Evolutionary conservation across 495 filamentous ascomycete genomes (phyloP), one percentile per base, ranked within the genome.

Genomic region (Xylaria palmicola): DNA sequence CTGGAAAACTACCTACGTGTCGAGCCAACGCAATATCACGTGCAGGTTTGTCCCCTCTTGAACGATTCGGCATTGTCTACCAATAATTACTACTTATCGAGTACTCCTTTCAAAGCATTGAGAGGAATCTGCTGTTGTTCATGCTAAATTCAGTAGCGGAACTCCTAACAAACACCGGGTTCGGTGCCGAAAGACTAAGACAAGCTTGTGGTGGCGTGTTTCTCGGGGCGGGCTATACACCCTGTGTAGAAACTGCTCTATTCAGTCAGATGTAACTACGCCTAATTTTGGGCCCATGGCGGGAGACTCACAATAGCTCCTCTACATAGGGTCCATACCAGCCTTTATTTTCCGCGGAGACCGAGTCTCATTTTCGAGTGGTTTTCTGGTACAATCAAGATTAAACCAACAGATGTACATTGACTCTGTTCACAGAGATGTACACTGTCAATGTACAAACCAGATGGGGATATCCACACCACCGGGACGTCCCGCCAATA

Each of bases 401-500:
- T 30, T 24, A 32, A 29, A 22, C 47, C 27, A 34, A 34, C 44
- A 6, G 26, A 7, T 51, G 17, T 44, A 30, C 15, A 6, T 36
- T 34, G 27, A 15, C 36, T 27, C 24, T 26, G 24, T 29, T 26
- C 32, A 39, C 48, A 52, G 26, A 60, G 6, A 52, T 8, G 19
- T 20, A 52, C 34, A 12, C 45, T 41, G 45, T 50, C 58, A 45
- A 51, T n/a, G 56, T 45, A 60, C 48, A 43, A 43, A 45, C 37
- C n/a, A 34, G 49, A 48, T 36, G 30, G 50, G 50, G 49, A 61
- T 55, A 61, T 61, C 59, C 59, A 61, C 59, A 52, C 59, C 59
- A 52, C 40, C 59, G 59, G 59, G 50, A 40, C 59, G 49, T 61
- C 50, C 59, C 59, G 59, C 59, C 59, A 61, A 61, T 61, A 44